Evolutionary conservation across 352 stramenopile species (phyloP), one percentile per base, ranked within the genome.

Genomic region (Pythium grandisporangium): DNA sequence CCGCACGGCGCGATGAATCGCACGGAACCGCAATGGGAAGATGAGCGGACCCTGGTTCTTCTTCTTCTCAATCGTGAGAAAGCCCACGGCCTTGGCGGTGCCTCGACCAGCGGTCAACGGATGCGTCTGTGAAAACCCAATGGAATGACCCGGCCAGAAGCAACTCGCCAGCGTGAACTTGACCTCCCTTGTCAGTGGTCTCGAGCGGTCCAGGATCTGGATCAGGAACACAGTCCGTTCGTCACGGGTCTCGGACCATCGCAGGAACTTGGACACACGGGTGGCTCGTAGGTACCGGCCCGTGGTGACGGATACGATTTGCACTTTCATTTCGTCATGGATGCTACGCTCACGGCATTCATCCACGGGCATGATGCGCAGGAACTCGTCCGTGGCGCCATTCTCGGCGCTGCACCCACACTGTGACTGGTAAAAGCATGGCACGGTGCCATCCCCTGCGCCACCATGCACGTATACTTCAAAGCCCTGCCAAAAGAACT

Each of bases 51-150:
- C 48, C 12, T 61, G 50, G 29, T 54, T 19, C 26, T 65, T 65
- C 51, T 65, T 65, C 51, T 65, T 65, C 25, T 65, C 56, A 36
- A 65, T 53, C 8, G 56, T 65, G 4, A 65, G 42, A 34, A 61
- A 61, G 12, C 56, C 56, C n/a, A 65, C 45, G 3, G 56, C 40
- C 17, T 58, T 61, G 47, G 48, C 26, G 20, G 51, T 32, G 17
- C 53, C 56, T 2, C 53, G 46, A 17, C 48, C 35, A 2, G 43
- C 48, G 14, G 45, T 39, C 16, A 65, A 27, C 12, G 56, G 56
- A 23, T 27, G 33, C 3, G 45, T 46, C 36, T 56, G 47, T 11
- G 56, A 55, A 23, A 65, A 61, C 13, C 56, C 56, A 4, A 65
- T 46, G 21, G 47, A 53, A 27, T 65, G 49, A 24, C 38, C 52